Conservation (phyloP, 352 stramenopile genomes). For the Globisporangium yorkense region DNA sequence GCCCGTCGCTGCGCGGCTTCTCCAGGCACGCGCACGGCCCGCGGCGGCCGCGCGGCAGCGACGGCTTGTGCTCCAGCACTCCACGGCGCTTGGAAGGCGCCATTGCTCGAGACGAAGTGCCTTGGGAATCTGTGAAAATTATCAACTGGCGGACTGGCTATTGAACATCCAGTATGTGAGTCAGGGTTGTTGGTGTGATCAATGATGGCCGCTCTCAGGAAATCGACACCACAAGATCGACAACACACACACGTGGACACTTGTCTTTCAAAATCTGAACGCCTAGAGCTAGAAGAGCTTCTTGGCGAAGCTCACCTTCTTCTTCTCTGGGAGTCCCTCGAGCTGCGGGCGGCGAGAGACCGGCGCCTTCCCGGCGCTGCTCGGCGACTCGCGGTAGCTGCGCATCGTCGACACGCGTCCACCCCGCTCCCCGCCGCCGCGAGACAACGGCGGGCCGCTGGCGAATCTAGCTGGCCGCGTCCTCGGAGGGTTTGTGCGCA, state of each 20-base stretch:
- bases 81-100: constrained; percentile 38
- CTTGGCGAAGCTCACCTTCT: constrained; percentile 3
- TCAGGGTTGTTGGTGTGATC: too few relatives aligned
- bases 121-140: background rate
- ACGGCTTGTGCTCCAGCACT: constrained; percentile 15
- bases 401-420: constrained; percentile 15
- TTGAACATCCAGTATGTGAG: too few relatives aligned
- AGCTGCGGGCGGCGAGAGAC: background rate
- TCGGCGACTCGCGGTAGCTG: constrained; percentile 3
- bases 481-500: constrained; percentile 21
- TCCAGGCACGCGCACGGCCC: constrained; percentile 25
- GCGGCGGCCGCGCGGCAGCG: background rate
- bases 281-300: constrained; percentile 6
- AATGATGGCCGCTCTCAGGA: too few relatives aligned
- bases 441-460: background rate
- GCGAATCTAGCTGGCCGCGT: background rate
- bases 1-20: constrained; percentile 19
- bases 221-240: too few relatives aligned
- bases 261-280: background rate
- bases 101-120: constrained; percentile 6
- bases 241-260: background rate
- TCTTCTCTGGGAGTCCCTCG: constrained; percentile 6
- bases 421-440: background rate
- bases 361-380: constrained; percentile 2
- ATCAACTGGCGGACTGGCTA: background rate